Base-by-base conservation (phyloP, 495 filamentous ascomycete genomes). In the Chaetomium fimeti region DNA sequence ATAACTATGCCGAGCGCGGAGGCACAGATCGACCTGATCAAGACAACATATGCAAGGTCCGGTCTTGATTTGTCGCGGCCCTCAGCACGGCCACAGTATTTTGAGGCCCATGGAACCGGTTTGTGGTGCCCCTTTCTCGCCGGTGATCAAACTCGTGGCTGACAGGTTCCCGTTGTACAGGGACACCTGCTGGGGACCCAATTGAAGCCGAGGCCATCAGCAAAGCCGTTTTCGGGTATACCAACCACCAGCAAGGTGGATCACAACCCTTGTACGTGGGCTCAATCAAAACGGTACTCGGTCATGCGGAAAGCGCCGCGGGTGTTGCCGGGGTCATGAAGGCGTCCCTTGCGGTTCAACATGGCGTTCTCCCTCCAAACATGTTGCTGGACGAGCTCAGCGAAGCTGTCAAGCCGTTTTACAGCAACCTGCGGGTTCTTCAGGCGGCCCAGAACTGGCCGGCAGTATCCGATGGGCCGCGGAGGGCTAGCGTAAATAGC, bases 251-350 rank as follows among this genome's bases (percentile, higher is more conserved):
- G 29, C 29, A 32, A 3, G 32, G 54, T 3, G 3, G 16, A 9
- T 36, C n/a, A n/a, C 38, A 40, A 12, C 40, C 78, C 0, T 66
- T 84, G 11, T 76, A 77, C 48, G 73, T 88, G 29, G 85, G 85
- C 13, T 82, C 82, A 0, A 74, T 86, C 2, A 87, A 88, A 64
- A 78, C 79, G 0, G 84, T 85, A 54, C 77, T 86, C 18, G 83
- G 85, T 1, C 85, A 88, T 2, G 74, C 79, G 0, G 40, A 43
- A 18, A 6, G 40, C 2, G 16, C 40, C 15, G 77, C 76, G 24
- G 85, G 85, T 18, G 69, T 87, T 13, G 74, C 81, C 0, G 78
- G 77, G 2, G 57, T 88, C 0, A 82, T 88, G 43, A 88, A 88
- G 60, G 32, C 65, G 18, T 20, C 58, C 57, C 61, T 85, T 48